A percentile compares a stretch with the other conserved stretches of the same genome.
Evolutionary conservation across 2,329 filamentous ascomycete genomes (phyloP).

Genomic region (Colletotrichum gigasporum): DNA sequence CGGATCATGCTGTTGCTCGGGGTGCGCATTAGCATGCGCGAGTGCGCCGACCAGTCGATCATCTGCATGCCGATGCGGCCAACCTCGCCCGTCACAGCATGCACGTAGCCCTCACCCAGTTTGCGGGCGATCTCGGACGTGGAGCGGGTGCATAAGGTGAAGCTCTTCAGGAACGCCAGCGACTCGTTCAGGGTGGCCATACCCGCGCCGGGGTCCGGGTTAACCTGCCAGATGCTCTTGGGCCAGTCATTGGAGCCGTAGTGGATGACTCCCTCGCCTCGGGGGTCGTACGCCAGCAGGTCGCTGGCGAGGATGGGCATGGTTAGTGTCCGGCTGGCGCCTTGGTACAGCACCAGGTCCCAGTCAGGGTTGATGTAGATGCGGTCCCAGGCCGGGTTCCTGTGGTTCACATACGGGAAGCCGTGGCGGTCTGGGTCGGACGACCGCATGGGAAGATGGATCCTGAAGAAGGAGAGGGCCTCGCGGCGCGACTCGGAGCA

Average conservation of each 20-base stretch:
- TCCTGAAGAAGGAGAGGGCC: constrained; percentile 33
- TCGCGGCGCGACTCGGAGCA: constrained; percentile 32
- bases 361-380: constrained; percentile 35
- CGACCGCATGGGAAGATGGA: constrained; percentile 30
- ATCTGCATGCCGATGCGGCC: constrained; percentile 15
- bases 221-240: constrained; percentile 24
- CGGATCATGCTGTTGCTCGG: constrained; percentile 24
- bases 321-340: constrained; percentile 9
- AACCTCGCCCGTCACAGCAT: constrained; percentile 18
- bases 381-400: constrained; percentile 31
- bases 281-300: constrained; percentile 31
- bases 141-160: constrained; percentile 15
- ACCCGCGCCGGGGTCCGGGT: constrained; percentile 21
- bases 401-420: constrained; percentile 14
- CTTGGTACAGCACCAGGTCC: constrained; percentile 34
- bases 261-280: constrained; percentile 25
- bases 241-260: constrained; percentile 31
- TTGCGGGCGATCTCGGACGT: constrained; percentile 14
- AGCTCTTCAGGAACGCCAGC: constrained; percentile 21
- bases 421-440: constrained; percentile 16
- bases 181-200: constrained; percentile 29
- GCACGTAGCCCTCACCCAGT: constrained; percentile 23
- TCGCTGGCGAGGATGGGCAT: constrained; percentile 33
- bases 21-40: constrained; percentile 4
- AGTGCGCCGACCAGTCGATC: constrained; percentile 13